Conservation (phyloP, 495 filamentous ascomycete species). For the Astrothelium subdiscretum region DNA sequence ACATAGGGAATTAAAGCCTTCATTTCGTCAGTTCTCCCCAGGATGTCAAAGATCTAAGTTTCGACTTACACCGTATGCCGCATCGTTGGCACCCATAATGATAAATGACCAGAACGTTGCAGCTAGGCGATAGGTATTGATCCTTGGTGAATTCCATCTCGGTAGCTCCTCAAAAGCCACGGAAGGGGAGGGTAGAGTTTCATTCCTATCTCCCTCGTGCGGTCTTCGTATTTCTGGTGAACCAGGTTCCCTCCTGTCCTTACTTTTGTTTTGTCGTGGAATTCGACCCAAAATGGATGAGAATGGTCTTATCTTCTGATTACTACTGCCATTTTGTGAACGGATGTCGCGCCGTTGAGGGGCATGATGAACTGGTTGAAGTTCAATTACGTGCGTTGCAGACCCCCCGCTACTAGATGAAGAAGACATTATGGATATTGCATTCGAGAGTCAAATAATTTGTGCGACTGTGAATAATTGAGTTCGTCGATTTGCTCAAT, state of each 20-base stretch:
- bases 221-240: background rate
- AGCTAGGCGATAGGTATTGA: slow-evolving; percentile 53
- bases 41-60: background rate
- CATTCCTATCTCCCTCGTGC: slow-evolving; percentile 19
- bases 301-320: background rate
- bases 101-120: slow-evolving; percentile 64
- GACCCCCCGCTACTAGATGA: slow-evolving; percentile 6
- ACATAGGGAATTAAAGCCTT: slow-evolving; percentile 53
- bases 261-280: background rate
- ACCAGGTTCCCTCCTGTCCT: background rate
- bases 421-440: slow-evolving; percentile 1
- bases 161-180: slow-evolving; percentile 26
- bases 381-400: slow-evolving; percentile 13
- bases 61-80: slow-evolving; percentile 58
- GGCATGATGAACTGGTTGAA: slow-evolving; percentile 2
- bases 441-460: background rate
- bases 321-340: background rate
- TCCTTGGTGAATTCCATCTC: slow-evolving; percentile 58
- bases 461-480: background rate
- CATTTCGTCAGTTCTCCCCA: background rate
- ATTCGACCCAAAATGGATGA: background rate
- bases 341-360: background rate
- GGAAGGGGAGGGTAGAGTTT: slow-evolving; percentile 29
- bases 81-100: slow-evolving; percentile 74
- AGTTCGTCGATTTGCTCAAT: background rate